phyloP scores from a whole-genome alignment of 306 rosid genomes.

The Luffa aegyptiaca region DNA sequence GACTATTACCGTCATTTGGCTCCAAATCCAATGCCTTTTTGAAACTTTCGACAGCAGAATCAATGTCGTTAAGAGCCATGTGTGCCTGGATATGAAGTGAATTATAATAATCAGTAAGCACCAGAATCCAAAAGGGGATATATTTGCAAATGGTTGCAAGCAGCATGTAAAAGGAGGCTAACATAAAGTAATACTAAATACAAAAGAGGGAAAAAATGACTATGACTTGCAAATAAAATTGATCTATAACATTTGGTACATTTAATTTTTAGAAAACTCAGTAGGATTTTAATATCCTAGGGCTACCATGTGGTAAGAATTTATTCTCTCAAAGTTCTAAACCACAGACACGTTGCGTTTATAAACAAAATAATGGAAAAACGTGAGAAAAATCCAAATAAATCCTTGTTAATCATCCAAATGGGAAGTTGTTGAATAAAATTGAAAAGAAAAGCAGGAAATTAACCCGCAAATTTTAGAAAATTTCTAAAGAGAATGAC shows the following conservation, averaged over 20 bases:
- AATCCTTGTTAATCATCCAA: neutral
- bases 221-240: too few relatives aligned
- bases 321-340: neutral
- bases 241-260: neutral
- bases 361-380: neutral
- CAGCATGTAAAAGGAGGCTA: neutral
- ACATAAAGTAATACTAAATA: neutral
- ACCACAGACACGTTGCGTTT: neutral
- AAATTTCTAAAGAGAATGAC: neutral
- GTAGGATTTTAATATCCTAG: neutral
- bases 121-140: neutral
- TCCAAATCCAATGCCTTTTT: slow-evolving; percentile 67
- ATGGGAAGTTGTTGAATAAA: neutral
- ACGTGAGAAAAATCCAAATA: neutral
- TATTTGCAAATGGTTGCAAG: neutral
- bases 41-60: slow-evolving; percentile 88
- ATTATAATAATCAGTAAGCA: slow-evolving; percentile 13
- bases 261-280: neutral
- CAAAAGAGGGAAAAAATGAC: neutral
- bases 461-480: neutral
- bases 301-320: neutral
- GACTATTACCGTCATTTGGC: slow-evolving; percentile 65
- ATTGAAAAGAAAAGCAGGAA: neutral
- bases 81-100: slow-evolving; percentile 44
- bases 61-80: slow-evolving; percentile 78